A percentile compares a stretch with the other conserved stretches of the same genome.
Conservation (phyloP, 2,329 filamentous ascomycete species). For the Xylariaceae sp. region DNA sequence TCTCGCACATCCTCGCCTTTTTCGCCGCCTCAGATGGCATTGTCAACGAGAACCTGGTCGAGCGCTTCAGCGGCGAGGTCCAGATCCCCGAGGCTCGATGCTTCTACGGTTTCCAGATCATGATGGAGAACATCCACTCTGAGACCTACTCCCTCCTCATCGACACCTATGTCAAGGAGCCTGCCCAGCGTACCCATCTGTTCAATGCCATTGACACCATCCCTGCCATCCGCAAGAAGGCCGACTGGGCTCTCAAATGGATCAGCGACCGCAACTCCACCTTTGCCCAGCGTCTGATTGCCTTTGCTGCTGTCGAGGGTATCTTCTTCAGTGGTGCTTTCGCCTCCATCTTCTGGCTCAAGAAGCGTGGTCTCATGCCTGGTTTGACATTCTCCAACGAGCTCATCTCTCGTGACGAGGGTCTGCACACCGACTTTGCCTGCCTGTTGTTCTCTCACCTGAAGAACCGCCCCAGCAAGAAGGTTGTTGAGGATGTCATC, state of each 20-base stretch:
- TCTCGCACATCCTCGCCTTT: constrained; percentile 98
- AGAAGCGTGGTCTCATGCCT: constrained; percentile 99
- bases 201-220: constrained; percentile 99
- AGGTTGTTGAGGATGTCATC: constrained; percentile 82
- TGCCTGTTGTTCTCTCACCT: constrained; percentile 97
- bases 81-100: constrained; percentile 97
- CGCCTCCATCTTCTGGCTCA: constrained; percentile 99
- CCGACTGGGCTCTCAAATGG: constrained; percentile 95
- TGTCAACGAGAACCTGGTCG: constrained; percentile 98
- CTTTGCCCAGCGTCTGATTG: constrained; percentile 91
- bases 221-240: constrained; percentile 97
- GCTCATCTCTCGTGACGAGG: constrained; percentile 98
- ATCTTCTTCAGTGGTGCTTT: constrained; percentile 99
- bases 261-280: constrained; percentile 91
- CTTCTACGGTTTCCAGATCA: constrained; percentile 99
- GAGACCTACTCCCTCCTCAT: constrained; percentile 99
- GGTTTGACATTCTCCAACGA: constrained; percentile 99
- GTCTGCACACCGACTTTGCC: constrained; percentile 98
- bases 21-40: constrained; percentile 98
- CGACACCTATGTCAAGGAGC: constrained; percentile 99
- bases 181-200: constrained; percentile 85
- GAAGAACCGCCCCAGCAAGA: constrained; percentile 80
- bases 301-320: constrained; percentile 95
- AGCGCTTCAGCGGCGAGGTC: constrained; percentile 95
- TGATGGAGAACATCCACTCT: constrained; percentile 99